Percentiles rank a stretch among this genome's conserved stretches.
Conservation (phyloP, 305 asterid genomes). For the Rubia peregrina region DNA sequence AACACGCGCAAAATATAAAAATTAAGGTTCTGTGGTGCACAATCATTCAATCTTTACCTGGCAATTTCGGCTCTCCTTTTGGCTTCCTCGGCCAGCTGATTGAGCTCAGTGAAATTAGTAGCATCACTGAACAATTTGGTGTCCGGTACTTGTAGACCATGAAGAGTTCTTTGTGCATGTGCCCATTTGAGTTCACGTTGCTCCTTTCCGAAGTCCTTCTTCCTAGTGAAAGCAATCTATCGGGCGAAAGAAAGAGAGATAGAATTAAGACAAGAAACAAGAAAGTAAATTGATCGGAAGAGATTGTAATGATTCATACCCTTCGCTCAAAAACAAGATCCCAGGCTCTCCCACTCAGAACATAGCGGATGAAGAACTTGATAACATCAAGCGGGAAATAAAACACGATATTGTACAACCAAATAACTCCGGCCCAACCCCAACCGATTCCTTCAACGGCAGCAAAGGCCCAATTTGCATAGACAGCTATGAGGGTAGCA, state of each 20-base stretch:
- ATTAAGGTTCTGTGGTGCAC: neutral
- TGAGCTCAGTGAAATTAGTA: slow-evolving; percentile 83
- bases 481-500: slow-evolving; percentile 92
- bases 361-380: slow-evolving; percentile 76
- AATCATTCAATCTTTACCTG: slow-evolving; percentile 36
- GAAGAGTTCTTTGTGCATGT: slow-evolving; percentile 95
- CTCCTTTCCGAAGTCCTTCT: slow-evolving; percentile 95
- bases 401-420: slow-evolving; percentile 81
- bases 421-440: slow-evolving; percentile 99
- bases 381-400: slow-evolving; percentile 85
- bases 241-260: slow-evolving; percentile 8
- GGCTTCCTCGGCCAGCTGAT: slow-evolving; percentile 98
- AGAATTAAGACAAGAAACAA: neutral
- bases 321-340: slow-evolving; percentile 93
- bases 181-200: slow-evolving; percentile 97
- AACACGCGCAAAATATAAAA: neutral
- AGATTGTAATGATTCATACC: slow-evolving; percentile 33
- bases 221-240: slow-evolving; percentile 94
- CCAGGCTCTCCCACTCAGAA: slow-evolving; percentile 97
- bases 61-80: slow-evolving; percentile 97
- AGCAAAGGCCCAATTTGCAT: slow-evolving; percentile 95
- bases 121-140: slow-evolving; percentile 72
- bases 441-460: slow-evolving; percentile 99
- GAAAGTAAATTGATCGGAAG: neutral
- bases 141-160: slow-evolving; percentile 93